Conservation (phyloP, 2,329 filamentous ascomycete species). For the Ascochyta rabiei region DNA sequence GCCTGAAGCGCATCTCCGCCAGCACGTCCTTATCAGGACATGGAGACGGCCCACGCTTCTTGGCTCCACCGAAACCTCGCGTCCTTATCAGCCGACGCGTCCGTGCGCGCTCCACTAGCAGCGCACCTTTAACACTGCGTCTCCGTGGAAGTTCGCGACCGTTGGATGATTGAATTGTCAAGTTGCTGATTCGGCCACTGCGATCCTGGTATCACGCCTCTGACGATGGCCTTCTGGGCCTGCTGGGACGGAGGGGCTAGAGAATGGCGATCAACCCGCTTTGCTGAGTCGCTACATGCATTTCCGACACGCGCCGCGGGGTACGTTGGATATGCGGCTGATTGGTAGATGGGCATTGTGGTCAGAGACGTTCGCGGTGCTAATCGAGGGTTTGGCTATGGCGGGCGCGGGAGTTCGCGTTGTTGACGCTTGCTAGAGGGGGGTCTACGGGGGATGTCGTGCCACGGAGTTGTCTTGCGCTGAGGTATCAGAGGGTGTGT, state of each 20-base stretch:
- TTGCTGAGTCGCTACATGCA: slow-evolving; percentile 4
- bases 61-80: slow-evolving; percentile 21
- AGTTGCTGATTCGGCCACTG: slow-evolving; percentile 14
- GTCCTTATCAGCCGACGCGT: slow-evolving; percentile 29
- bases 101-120: slow-evolving; percentile 15
- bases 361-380: not conserved
- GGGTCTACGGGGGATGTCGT: slow-evolving; percentile 12
- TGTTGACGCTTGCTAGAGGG: not conserved
- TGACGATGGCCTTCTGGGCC: slow-evolving; percentile 8
- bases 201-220: slow-evolving; percentile 8
- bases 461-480: slow-evolving; percentile 22
- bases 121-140: not conserved
- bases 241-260: slow-evolving; percentile 1
- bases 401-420: slow-evolving; percentile 8
- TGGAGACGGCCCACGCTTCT: slow-evolving; percentile 9
- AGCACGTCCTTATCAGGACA: slow-evolving; percentile 16
- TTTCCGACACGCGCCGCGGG: slow-evolving; percentile 30
- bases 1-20: slow-evolving; percentile 3
- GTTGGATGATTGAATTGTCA: slow-evolving; percentile 13
- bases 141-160: slow-evolving; percentile 11
- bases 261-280: not conserved
- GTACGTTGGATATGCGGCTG: not conserved
- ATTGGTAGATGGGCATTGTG: slow-evolving; percentile 11
- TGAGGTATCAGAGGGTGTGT: not conserved
- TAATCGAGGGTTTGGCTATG: slow-evolving; percentile 3